Conservation (phyloP, 768 basidiomycete species). For the Leccinum disarticulatum region DNA sequence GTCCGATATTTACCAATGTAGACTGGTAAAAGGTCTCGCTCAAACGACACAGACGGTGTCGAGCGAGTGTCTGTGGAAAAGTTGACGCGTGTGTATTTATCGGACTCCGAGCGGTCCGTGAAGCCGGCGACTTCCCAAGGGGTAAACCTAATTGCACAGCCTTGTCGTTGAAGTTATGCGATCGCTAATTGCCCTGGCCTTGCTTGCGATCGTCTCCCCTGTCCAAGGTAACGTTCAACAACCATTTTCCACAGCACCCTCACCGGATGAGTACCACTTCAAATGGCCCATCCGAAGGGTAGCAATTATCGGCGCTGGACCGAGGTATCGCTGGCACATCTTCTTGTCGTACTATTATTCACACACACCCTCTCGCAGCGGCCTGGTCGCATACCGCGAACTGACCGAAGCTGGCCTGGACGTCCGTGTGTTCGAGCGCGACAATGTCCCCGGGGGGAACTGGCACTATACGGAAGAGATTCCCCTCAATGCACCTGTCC, state of each 20-base stretch:
- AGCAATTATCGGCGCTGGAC: constrained; percentile 18
- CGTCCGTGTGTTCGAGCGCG: constrained; percentile 19
- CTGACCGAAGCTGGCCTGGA: constrained; percentile 16
- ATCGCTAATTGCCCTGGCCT: background rate
- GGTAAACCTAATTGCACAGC: too few species aligned
- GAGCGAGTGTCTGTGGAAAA: background rate
- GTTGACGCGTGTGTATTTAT: background rate
- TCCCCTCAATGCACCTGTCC: constrained; percentile 11
- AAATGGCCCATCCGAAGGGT: constrained; percentile 15
- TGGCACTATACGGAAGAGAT: constrained; percentile 21
- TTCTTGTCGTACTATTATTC: background rate
- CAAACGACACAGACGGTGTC: background rate
- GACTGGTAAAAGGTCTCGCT: too few species aligned
- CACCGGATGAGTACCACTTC: constrained; percentile 9
- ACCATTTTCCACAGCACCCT: background rate
- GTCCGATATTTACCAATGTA: too few species aligned
- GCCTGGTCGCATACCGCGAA: constrained; percentile 12
- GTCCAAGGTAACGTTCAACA: constrained; percentile 1
- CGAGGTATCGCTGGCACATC: constrained; percentile 5
- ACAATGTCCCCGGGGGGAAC: constrained; percentile 10
- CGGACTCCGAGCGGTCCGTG: too few species aligned
- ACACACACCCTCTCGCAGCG: constrained; percentile 3
- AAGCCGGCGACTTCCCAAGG: too few species aligned
- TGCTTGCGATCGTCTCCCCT: background rate
- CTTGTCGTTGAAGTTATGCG: background rate